Evolutionary conservation across 768 basidiomycete genomes (phyloP).

Genomic region (Termitomyces sp.): DNA sequence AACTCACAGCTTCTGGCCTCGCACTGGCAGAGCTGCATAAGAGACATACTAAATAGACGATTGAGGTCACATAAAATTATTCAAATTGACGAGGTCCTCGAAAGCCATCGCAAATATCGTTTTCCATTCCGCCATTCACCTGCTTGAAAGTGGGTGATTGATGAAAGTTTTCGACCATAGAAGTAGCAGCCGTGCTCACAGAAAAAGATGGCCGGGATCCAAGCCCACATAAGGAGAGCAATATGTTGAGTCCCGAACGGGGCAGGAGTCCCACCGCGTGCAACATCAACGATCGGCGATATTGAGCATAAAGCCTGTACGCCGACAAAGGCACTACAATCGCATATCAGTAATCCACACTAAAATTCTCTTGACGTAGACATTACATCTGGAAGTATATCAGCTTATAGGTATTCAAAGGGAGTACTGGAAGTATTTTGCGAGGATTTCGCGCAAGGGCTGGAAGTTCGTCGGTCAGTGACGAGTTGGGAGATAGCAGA

Average conservation of each 20-base stretch:
- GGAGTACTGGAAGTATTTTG: slow-evolving; percentile 27
- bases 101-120: neutral
- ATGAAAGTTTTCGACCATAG: neutral
- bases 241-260: slow-evolving; percentile 65
- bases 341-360: neutral
- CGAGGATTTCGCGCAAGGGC: slow-evolving; percentile 14
- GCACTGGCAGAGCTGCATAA: no score
- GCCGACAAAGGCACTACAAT: slow-evolving; percentile 35
- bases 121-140: neutral
- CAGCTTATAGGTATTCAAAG: slow-evolving; percentile 43
- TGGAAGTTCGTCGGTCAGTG: neutral
- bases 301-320: slow-evolving; percentile 45
- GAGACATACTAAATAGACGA: neutral
- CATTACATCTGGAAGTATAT: slow-evolving; percentile 53
- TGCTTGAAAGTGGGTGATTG: neutral
- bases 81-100: no score
- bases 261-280: slow-evolving; percentile 31
- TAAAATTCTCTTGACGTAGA: neutral
- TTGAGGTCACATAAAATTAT: neutral
- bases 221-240: slow-evolving; percentile 50
- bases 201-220: slow-evolving; percentile 55
- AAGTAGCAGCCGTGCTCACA: slow-evolving; percentile 26
- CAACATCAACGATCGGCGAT: slow-evolving; percentile 48
- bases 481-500: neutral
- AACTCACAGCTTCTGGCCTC: no score